Percentiles rank a stretch among this genome's conserved stretches.
phyloP scores from a whole-genome alignment of 306 rosid species.

The Casuarina cunninghamiana region DNA sequence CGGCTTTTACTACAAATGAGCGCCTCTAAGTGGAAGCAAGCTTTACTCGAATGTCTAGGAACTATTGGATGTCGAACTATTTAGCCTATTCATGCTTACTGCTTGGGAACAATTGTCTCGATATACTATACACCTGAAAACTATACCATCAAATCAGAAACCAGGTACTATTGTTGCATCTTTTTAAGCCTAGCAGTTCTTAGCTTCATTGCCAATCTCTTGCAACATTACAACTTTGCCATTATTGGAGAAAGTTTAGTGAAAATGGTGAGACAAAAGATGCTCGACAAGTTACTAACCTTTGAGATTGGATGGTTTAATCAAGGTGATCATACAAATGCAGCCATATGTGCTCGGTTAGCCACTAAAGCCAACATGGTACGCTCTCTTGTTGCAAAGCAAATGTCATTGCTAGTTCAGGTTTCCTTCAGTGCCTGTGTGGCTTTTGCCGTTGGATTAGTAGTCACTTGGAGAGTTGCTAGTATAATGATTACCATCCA shows the following conservation, averaged over 20 bases:
- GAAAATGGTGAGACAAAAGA: slow-evolving; percentile 58
- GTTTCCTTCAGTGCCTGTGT: slow-evolving; percentile 49
- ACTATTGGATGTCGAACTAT: slow-evolving; percentile 60
- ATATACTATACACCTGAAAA: slow-evolving; percentile 47
- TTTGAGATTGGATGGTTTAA: slow-evolving; percentile 95
- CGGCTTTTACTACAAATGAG: slow-evolving; percentile 73
- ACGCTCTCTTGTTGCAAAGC: slow-evolving; percentile 66
- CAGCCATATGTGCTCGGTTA: slow-evolving; percentile 62
- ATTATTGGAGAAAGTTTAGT: slow-evolving; percentile 73
- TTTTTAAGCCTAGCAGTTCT: slow-evolving; percentile 53
- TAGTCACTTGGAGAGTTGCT: slow-evolving; percentile 73
- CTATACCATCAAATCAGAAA: slow-evolving; percentile 44
- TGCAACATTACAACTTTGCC: slow-evolving; percentile 70
- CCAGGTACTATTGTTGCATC: slow-evolving; percentile 45
- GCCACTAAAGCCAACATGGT: slow-evolving; percentile 65
- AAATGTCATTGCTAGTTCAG: slow-evolving; percentile 69
- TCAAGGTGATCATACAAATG: slow-evolving; percentile 66
- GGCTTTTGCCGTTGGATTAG: slow-evolving; percentile 51
- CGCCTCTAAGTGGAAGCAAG: slow-evolving; percentile 77
- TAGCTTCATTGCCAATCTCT: slow-evolving; percentile 48
- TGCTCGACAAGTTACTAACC: slow-evolving; percentile 57
- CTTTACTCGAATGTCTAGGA: slow-evolving; percentile 66
- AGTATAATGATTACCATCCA: slow-evolving; percentile 75
- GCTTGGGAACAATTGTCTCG: slow-evolving; percentile 66
- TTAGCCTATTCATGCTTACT: slow-evolving; percentile 64